These are phyloP conservation scores for Tricholoma flavovirens DNA, from an alignment of 768 basidiomycete species.

Conservation along the genomic window DNA sequence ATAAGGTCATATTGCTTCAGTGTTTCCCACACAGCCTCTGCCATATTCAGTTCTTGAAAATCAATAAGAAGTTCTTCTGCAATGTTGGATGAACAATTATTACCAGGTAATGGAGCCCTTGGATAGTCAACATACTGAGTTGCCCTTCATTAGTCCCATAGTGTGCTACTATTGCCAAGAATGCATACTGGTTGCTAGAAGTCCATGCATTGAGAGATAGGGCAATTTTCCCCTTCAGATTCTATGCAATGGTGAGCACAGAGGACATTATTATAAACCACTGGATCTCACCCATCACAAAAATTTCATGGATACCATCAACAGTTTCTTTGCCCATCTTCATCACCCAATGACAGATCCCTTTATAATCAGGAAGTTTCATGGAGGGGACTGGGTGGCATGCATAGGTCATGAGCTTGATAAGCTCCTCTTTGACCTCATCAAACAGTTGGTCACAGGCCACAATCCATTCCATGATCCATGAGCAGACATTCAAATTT, in stretches of 20 bases:
- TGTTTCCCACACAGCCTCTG: neutral
- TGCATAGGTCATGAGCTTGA: neutral
- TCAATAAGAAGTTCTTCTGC: neutral
- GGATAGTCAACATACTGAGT: neutral
- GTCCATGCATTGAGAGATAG: neutral
- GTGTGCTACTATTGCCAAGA: neutral
- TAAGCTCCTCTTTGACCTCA: neutral
- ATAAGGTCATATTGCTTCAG: neutral
- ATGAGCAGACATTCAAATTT: neutral
- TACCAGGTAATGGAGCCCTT: neutral
- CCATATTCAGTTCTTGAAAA: neutral
- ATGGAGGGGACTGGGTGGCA: neutral
- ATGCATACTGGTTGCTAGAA: neutral
- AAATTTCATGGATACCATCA: neutral
- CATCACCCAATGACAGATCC: neutral
- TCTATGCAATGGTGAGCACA: too few species aligned
- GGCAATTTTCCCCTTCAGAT: neutral
- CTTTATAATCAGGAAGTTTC: neutral
- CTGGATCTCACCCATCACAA: neutral
- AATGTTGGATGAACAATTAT: too few species aligned
- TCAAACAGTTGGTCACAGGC: constrained; percentile 1
- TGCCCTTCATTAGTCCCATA: neutral
- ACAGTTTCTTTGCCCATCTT: neutral
- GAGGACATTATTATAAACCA: neutral
- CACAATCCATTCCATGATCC: neutral